Base-by-base conservation (phyloP, 768 basidiomycete genomes). In the Pulveroboletus sp. region DNA sequence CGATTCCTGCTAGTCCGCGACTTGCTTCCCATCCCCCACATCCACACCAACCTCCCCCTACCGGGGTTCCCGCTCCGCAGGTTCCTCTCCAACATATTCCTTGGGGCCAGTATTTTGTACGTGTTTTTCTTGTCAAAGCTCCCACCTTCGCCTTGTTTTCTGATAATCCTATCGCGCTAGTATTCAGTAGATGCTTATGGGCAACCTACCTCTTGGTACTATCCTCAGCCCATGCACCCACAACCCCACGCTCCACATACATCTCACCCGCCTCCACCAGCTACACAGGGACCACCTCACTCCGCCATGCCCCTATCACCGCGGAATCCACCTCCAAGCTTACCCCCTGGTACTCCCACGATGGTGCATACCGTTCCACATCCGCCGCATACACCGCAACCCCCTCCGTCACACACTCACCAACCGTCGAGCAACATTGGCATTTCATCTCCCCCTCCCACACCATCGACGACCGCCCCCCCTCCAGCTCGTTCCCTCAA, bases 311-410 rank as follows among this genome's bases (percentile, higher is more conserved):
- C 85, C 5, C 79, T 89, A 74, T 88, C 87, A 14, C 86, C 87
- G 31, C 80, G 85, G 55, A 82, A 77, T 59, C 78, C 75, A 29
- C 73, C 77, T 42, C 73, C 71, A 12, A 69, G 59, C 42, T 59
- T 85, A 16, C 82, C 80, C 5, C 82, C 86, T 12, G 80, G 79
- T 26, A 89, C 87, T 2, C 85, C 88, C n/a, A 85, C 82, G 2
- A 71, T 79, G 47, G 47, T 79, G 3, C 86, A 84, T 49, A 77
- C 86, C 16, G 63, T 77, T 29, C 78, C 83, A 10, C 63, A 69
- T 40, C 60, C 72, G 6, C 56, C 60, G 7, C 78, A 79, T 57
- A 70, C 73, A 12, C 71, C 76, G 14, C 76, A 81, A 26, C 78
- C 77, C 0, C 70, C 77, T 32, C 67, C 74, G 57, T 57, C 63